Percentiles rank a stretch among this genome's conserved stretches.
phyloP scores from a whole-genome alignment of 2,329 filamentous ascomycete genomes.

The Aspergillus amoenus region DNA sequence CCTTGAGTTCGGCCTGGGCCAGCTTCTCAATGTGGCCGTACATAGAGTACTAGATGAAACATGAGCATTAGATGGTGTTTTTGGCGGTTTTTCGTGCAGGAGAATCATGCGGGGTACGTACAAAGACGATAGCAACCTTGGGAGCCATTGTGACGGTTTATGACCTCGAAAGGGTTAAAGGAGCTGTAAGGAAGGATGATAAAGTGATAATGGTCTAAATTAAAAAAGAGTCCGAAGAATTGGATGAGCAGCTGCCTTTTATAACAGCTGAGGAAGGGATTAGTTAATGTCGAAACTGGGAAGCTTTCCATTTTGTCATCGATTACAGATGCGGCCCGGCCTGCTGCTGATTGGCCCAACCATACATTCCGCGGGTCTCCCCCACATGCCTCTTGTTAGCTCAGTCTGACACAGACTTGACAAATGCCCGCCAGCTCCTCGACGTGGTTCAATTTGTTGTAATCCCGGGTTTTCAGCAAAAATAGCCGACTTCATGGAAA shows the following conservation, averaged over 20 bases:
- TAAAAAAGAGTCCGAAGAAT: background rate
- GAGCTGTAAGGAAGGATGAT: background rate
- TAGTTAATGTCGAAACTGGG: background rate
- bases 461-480: too few species aligned
- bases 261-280: background rate
- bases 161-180: background rate
- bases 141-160: conserved; percentile 68
- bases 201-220: background rate
- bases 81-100: too few species aligned
- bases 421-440: conserved; percentile 22
- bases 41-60: conserved; percentile 73
- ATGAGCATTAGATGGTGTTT: conserved; percentile 10
- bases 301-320: conserved; percentile 22
- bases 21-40: conserved; percentile 86
- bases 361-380: background rate
- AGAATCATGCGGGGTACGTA: conserved; percentile 45
- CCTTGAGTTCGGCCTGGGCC: conserved; percentile 86
- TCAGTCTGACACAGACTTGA: conserved; percentile 36
- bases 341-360: conserved; percentile 5
- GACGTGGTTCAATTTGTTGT: too few species aligned
- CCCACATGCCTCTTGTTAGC: conserved; percentile 17
- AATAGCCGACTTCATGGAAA: too few species aligned
- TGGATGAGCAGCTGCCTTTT: background rate
- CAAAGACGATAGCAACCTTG: conserved; percentile 88
- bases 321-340: conserved; percentile 23